These are phyloP conservation scores for Fusarium anguioides DNA, from an alignment of 2,329 filamentous ascomycete species.

Conservation along the genomic window DNA sequence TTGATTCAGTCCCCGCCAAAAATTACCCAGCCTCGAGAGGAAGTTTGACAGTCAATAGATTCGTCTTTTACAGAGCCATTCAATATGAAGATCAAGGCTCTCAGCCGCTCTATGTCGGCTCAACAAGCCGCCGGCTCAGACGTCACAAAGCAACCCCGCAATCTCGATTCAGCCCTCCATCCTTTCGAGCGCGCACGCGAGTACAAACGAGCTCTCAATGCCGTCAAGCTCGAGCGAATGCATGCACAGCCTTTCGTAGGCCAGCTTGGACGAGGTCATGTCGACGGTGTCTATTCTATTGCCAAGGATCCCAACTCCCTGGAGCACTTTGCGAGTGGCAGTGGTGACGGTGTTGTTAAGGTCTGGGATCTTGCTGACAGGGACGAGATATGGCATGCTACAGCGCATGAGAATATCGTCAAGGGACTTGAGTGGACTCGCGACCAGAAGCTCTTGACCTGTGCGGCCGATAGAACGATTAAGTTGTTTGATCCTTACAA, in stretches of 20 bases:
- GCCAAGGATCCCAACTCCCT: slow-evolving; percentile 82
- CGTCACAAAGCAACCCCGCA: slow-evolving; percentile 73
- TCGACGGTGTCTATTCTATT: slow-evolving; percentile 85
- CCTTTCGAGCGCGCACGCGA: slow-evolving; percentile 92
- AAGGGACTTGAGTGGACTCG: slow-evolving; percentile 91
- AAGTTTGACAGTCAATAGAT: slow-evolving; percentile 3
- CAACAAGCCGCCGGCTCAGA: slow-evolving; percentile 75
- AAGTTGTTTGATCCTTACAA: slow-evolving; percentile 94
- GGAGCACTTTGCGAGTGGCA: slow-evolving; percentile 82
- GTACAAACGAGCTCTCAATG: slow-evolving; percentile 70
- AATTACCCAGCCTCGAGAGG: slow-evolving; percentile 15
- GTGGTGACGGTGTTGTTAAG: slow-evolving; percentile 93
- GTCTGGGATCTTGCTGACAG: slow-evolving; percentile 83
- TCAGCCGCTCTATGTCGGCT: slow-evolving; percentile 72
- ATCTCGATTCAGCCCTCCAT: slow-evolving; percentile 85
- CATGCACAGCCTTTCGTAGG: slow-evolving; percentile 80
- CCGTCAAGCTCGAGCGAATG: slow-evolving; percentile 93
- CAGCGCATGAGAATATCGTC: slow-evolving; percentile 93
- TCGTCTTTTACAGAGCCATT: background rate
- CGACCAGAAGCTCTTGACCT: slow-evolving; percentile 86
- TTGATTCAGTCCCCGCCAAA: slow-evolving; percentile 40
- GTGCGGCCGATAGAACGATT: slow-evolving; percentile 85
- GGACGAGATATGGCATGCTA: slow-evolving; percentile 79
- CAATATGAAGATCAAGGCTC: slow-evolving; percentile 71
- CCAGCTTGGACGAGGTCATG: slow-evolving; percentile 89